Evolutionary conservation across 2,329 filamentous ascomycete species (phyloP), one percentile per base, ranked within the genome.

Genomic region (Alternaria brassicicola): DNA sequence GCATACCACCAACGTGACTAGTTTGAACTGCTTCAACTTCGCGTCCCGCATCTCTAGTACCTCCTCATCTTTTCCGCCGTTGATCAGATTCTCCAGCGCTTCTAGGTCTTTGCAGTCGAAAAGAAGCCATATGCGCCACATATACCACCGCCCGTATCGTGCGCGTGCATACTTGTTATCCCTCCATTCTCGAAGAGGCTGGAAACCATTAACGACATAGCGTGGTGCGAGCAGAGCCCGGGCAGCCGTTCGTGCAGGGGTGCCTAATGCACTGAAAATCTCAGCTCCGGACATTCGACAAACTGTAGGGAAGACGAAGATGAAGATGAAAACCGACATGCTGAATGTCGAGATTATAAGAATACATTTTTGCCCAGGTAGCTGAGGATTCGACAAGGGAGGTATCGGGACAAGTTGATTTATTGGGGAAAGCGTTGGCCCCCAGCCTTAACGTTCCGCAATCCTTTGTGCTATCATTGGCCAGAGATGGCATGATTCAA

Each of bases 1-100:
- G 61, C 66, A 56, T 52, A 68, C 66, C 13, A 69, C 57, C 28
- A 69, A 52, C 6, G 63, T 58, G 12, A 69, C 61, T 28, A 69
- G 55, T 26, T 60, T 50, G 46, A 58, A 68, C n/a, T 51, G 54
- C 35, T 62, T 59, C 23, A 68, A 25, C 31, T 67, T 63, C n/a
- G 50, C 55, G 10, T 58, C 58, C 8, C 55, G 45, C 60, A 53
- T 38, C 48, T 53, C 31, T 30, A 47, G 31, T 9, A 69, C 39
- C 5, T 67, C 42, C 36, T 55, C 48, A 58, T 69, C 65, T 9
- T 17, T 48, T 26, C 54, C 65, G 2, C 45, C 17, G 31, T 69
- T 69, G 12, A 69, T 63, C 17, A 69, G 21, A 2, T 51, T 38
- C 26, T 69, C 67, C 31, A 68, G 19, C 30, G 39, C 39, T 35